Conservation (phyloP, 164 flowering plant species). For the Dillenia turbinata region DNA sequence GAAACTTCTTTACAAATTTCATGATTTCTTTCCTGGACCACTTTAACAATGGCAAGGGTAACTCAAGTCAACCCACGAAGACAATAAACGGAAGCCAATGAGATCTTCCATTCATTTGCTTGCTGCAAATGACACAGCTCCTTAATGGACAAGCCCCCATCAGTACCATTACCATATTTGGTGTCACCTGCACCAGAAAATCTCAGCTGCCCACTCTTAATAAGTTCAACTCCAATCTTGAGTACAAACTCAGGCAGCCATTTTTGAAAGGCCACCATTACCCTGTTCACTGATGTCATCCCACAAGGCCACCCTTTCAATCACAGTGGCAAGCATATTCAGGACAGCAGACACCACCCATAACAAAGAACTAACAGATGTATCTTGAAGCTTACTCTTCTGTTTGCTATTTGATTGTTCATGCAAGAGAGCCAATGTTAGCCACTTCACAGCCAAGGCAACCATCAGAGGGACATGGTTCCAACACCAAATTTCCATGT, state of each 20-base stretch:
- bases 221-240: constrained; percentile 54
- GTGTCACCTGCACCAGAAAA: constrained; percentile 16
- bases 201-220: constrained; percentile 43
- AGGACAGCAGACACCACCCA: constrained; percentile 75
- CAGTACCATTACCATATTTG: constrained; percentile 9
- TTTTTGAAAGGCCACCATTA: constrained; percentile 29
- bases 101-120: constrained; percentile 35
- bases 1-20: constrained; percentile 11
- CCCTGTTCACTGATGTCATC: constrained; percentile 17
- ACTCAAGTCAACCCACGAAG: constrained; percentile 55
- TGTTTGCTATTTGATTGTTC: constrained; percentile 9
- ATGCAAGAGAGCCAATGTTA: constrained; percentile 25
- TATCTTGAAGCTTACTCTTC: constrained; percentile 15
- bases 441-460: constrained; percentile 76
- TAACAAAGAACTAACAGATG: constrained; percentile 38
- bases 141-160: constrained; percentile 38
- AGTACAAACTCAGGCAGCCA: constrained; percentile 80
- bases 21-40: constrained; percentile 42
- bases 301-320: constrained; percentile 53
- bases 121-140: constrained; percentile 46
- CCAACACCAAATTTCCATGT: constrained; percentile 70
- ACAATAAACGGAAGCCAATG: constrained; percentile 68
- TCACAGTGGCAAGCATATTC: constrained; percentile 57
- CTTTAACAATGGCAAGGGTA: constrained; percentile 38
- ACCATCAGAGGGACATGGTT: constrained; percentile 62